Evolutionary conservation across 2,329 filamentous ascomycete species (phyloP).

Genomic region (Nannizziopsis arthrosporioides): DNA sequence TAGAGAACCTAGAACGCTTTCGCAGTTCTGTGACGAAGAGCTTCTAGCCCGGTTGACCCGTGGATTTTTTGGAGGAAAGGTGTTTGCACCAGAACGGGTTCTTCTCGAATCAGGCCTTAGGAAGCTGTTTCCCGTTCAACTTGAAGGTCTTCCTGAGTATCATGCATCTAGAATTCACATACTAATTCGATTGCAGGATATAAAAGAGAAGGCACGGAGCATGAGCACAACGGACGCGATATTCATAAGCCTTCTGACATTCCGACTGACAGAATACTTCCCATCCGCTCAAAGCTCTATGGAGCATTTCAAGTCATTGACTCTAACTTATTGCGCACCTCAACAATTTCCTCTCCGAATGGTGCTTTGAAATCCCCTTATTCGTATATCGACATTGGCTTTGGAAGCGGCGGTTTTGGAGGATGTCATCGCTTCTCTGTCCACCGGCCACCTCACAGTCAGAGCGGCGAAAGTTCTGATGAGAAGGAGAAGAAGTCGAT

Average conservation of each 20-base stretch:
- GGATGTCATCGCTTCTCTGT: slow-evolving; percentile 12
- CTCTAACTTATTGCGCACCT: neutral
- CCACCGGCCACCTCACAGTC: neutral
- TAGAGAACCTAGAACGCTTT: neutral
- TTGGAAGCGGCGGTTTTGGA: slow-evolving; percentile 8
- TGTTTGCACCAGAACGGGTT: slow-evolving; percentile 10
- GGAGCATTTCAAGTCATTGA: slow-evolving; percentile 12
- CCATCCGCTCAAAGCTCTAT: slow-evolving; percentile 9
- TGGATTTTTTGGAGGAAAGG: slow-evolving; percentile 12
- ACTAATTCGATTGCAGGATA: neutral
- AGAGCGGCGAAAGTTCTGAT: neutral
- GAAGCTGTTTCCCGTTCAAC: slow-evolving; percentile 7
- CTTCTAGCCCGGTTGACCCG: slow-evolving; percentile 12
- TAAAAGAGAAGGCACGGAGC: neutral
- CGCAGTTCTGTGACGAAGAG: slow-evolving; percentile 11
- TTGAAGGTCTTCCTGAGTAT: neutral
- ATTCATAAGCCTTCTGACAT: slow-evolving; percentile 9
- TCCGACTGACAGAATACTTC: slow-evolving; percentile 6
- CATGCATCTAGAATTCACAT: neutral
- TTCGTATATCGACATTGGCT: slow-evolving; percentile 12
- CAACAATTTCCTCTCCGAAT: neutral
- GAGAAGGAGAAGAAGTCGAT: slow-evolving; percentile 1
- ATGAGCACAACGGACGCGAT: neutral
- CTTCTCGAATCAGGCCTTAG: neutral
- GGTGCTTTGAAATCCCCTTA: neutral